A percentile compares a stretch with the other conserved stretches of the same genome.
phyloP scores from a whole-genome alignment of 768 basidiomycete species.

The Tubosaeta sp. region DNA sequence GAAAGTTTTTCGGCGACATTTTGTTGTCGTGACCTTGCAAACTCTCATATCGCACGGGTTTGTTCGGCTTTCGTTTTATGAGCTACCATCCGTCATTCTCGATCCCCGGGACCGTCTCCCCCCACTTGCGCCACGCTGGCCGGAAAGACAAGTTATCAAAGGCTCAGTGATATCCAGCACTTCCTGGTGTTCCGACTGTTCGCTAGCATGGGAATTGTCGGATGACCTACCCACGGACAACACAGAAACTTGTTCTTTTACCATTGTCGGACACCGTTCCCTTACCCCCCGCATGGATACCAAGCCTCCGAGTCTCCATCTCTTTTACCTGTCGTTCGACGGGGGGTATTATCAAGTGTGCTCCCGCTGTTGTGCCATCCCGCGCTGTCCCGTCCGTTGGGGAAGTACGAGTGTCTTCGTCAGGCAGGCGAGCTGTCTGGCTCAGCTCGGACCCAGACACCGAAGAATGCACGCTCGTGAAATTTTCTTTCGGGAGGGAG shows the following conservation, averaged over 20 bases:
- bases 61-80: conserved; percentile 3
- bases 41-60: background rate
- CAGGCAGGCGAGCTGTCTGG: conserved; percentile 19
- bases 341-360: conserved; percentile 2
- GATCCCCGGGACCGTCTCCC: background rate
- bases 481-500: conserved; percentile 34
- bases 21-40: conserved; percentile 5
- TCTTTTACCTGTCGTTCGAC: conserved; percentile 13
- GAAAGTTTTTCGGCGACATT: conserved; percentile 10
- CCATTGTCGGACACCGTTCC: conserved; percentile 10
- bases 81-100: conserved; percentile 13
- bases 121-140: conserved; percentile 11
- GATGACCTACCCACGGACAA: conserved; percentile 8
- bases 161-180: conserved; percentile 9
- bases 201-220: conserved; percentile 9
- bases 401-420: conserved; percentile 15
- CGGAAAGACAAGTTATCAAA: conserved; percentile 5
- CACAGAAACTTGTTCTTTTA: conserved; percentile 8
- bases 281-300: background rate
- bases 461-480: conserved; percentile 37
- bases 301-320: background rate
- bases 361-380: conserved; percentile 4
- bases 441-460: conserved; percentile 6
- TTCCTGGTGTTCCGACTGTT: conserved; percentile 10
- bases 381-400: conserved; percentile 8